A percentile compares a stretch with the other conserved stretches of the same genome.
Evolutionary conservation across 2,329 filamentous ascomycete genomes (phyloP).

Genomic region (Chalaropsis thielavioides): DNA sequence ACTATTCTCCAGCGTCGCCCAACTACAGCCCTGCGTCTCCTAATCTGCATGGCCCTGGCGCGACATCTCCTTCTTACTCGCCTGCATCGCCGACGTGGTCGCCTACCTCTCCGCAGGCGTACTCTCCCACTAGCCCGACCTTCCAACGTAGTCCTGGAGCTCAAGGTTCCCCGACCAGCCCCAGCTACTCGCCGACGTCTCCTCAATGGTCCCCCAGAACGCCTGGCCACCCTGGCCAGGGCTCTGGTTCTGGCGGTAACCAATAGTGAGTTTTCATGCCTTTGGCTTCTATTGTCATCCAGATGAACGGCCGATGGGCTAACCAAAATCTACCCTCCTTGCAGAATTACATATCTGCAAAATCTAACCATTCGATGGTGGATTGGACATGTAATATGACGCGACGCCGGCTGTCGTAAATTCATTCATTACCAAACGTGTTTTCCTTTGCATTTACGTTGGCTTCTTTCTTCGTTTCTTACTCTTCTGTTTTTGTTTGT

Average conservation of each 20-base stretch:
- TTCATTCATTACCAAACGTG: constrained; percentile 7
- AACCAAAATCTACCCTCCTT: constrained; percentile 27
- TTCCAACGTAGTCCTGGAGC: constrained; percentile 42
- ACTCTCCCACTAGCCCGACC: constrained; percentile 49
- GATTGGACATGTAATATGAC: constrained; percentile 9
- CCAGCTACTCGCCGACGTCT: constrained; percentile 57
- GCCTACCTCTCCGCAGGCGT: constrained; percentile 52
- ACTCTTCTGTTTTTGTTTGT: constrained; percentile 2
- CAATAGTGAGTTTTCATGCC: constrained; percentile 23
- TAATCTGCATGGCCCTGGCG: constrained; percentile 32
- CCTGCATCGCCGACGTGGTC: constrained; percentile 66
- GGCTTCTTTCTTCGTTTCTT: constrained; percentile 12
- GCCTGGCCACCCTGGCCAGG: constrained; percentile 26
- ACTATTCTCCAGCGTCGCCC: constrained; percentile 56
- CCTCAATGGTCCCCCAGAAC: constrained; percentile 34
- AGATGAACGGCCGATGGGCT: constrained; percentile 4
- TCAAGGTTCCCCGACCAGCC: constrained; percentile 49
- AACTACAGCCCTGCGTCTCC: constrained; percentile 58
- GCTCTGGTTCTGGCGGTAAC: constrained; percentile 26
- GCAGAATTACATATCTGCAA: constrained; percentile 24
- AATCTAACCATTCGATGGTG: neutral
- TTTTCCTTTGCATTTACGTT: constrained; percentile 18
- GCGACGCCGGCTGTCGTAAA: constrained; percentile 8
- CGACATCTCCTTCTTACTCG: constrained; percentile 47
- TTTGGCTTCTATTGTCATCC: neutral